Evolutionary conservation across 768 basidiomycete species (phyloP), one percentile per base, ranked within the genome.

Genomic region (Termitomyces sp.): DNA sequence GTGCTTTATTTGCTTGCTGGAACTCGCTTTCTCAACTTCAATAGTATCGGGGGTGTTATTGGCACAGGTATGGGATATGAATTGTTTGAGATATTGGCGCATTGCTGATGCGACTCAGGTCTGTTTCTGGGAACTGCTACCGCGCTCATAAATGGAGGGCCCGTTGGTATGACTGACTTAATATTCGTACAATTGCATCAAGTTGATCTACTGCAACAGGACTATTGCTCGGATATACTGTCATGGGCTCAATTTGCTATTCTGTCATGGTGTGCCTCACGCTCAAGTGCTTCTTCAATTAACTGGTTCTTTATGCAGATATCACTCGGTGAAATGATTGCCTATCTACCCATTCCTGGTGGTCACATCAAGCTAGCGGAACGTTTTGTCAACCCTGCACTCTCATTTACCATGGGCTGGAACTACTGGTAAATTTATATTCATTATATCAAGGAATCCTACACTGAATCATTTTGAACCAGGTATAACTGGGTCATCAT

Each of bases 341-440:
- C 90, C 0, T 93, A 79, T 69, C 79, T 93, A 5, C 91, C 91
- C 0, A 79, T 93, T 50, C 79, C 89, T 27, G 91, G 91, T 57
- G 91, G 82, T 2, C 90, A 92, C 64, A 91, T 93, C 70, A 89
- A 79, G 59, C 73, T 93, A 18, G 86, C 91, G 0, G 91, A 88
- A 68, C 88, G 91, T 33, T 94, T 93, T 65, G 86, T 93, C 8
- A 83, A 91, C 59, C 87, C 84, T 16, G 87, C 89, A 1, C 75
- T 90, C 59, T 88, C 89, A 2, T 80, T 82, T 59, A 73, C 79
- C 0, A 77, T 81, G 80, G 79, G 79, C 36, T 81, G 78, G 79
- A 81, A 80, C 59, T 81, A 80, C 62, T 78, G 77, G 79, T 74
- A 59, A 34, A 50, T 30, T 18, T 48, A 12, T 54, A 9, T 22